phyloP scores from a whole-genome alignment of 495 filamentous ascomycete species.

The Podospora conica region DNA sequence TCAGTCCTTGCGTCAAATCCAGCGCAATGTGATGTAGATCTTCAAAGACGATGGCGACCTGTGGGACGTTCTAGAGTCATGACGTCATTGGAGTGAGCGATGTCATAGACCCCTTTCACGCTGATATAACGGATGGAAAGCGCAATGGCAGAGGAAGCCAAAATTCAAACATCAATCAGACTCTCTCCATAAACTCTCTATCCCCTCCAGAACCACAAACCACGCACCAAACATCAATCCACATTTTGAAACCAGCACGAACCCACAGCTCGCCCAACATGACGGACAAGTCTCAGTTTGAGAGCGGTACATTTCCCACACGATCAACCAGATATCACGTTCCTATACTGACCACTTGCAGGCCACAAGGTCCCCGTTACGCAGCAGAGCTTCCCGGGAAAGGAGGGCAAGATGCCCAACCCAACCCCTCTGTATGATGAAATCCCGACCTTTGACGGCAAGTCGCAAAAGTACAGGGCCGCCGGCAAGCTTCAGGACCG shows the following conservation, averaged over 20 bases:
- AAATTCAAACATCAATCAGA: background rate
- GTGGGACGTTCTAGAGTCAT: background rate
- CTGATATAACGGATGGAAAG: background rate
- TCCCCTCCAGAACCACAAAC: background rate
- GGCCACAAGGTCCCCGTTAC: slow-evolving; percentile 65
- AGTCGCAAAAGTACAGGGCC: slow-evolving; percentile 69
- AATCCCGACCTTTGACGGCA: slow-evolving; percentile 63
- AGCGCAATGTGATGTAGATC: background rate
- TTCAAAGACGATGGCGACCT: background rate
- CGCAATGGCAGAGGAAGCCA: background rate
- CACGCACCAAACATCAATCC: too few relatives aligned
- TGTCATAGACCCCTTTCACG: background rate
- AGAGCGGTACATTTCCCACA: slow-evolving; percentile 36
- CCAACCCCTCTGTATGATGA: slow-evolving; percentile 57
- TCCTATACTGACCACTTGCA: slow-evolving; percentile 21
- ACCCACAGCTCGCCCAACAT: slow-evolving; percentile 7
- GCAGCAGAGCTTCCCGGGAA: slow-evolving; percentile 60
- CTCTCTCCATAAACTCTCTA: background rate
- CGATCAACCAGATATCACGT: background rate
- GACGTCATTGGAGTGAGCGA: slow-evolving; percentile 12
- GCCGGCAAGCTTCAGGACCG: slow-evolving; percentile 71
- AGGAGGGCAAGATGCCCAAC: slow-evolving; percentile 57
- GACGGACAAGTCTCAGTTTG: slow-evolving; percentile 45
- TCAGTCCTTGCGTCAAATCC: background rate
- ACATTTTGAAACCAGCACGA: background rate